These are phyloP conservation scores for Mycena metata DNA, from an alignment of 768 basidiomycete genomes.

Conservation along the genomic window DNA sequence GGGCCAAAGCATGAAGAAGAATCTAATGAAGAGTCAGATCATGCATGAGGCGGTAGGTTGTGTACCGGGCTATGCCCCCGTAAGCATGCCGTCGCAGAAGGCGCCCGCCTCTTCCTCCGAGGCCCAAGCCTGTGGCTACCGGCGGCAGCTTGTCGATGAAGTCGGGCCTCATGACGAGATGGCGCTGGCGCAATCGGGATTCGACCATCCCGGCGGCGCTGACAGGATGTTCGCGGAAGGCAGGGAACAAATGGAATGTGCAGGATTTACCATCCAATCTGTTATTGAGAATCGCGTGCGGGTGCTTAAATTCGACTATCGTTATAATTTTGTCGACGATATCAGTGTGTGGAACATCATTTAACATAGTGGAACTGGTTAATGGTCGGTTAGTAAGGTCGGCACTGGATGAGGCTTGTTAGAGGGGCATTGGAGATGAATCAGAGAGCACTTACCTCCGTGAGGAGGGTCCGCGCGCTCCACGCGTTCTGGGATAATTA, in stretches of 20 bases:
- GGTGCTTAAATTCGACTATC: constrained; percentile 96
- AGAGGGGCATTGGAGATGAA: not conserved
- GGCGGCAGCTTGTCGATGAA: constrained; percentile 91
- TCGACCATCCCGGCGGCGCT: constrained; percentile 94
- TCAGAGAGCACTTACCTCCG: constrained; percentile 63
- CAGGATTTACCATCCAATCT: constrained; percentile 87
- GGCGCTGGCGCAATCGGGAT: constrained; percentile 93
- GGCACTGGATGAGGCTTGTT: not conserved
- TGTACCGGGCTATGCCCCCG: constrained; percentile 90
- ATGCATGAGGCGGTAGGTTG: constrained; percentile 60
- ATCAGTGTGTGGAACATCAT: constrained; percentile 58
- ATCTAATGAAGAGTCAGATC: too few relatives aligned
- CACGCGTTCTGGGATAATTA: constrained; percentile 94
- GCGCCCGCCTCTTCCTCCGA: constrained; percentile 88
- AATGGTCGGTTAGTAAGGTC: too few relatives aligned
- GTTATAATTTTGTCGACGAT: constrained; percentile 93
- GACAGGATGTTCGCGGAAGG: not conserved
- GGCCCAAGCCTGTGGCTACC: constrained; percentile 93
- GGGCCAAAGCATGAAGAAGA: not conserved
- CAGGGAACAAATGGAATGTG: too few relatives aligned
- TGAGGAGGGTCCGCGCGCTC: constrained; percentile 95
- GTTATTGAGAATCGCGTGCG: constrained; percentile 81
- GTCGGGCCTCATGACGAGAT: constrained; percentile 97
- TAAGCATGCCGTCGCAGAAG: constrained; percentile 87
- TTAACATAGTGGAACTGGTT: too few relatives aligned